These are phyloP conservation scores for Thelephora ganbajun DNA, from an alignment of 768 basidiomycete genomes.

Conservation along the genomic window DNA sequence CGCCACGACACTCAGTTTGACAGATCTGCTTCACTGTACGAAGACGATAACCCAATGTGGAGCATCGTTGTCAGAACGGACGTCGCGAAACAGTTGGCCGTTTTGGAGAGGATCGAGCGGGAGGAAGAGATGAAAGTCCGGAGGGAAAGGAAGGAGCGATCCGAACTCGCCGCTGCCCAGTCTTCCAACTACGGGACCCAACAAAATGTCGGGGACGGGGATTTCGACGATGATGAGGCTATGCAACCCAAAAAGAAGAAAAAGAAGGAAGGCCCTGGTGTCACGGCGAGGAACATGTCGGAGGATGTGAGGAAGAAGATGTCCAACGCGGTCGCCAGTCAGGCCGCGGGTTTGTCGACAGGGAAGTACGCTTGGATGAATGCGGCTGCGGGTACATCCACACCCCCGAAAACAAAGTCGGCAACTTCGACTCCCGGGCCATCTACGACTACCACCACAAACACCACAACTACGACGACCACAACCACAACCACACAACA, in stretches of 20 bases:
- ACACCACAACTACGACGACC: conserved; percentile 12
- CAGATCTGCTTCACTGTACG: conserved; percentile 49
- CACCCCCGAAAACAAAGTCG: conserved; percentile 21
- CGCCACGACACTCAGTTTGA: conserved; percentile 61
- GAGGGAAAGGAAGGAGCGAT: conserved; percentile 66
- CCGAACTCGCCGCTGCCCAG: conserved; percentile 58
- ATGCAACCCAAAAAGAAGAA: conserved; percentile 56
- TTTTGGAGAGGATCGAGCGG: conserved; percentile 64
- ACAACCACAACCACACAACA: conserved; percentile 19
- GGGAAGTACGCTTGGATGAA: conserved; percentile 87
- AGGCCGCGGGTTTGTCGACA: conserved; percentile 66
- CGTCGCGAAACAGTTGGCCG: conserved; percentile 61
- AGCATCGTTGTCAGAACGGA: conserved; percentile 63
- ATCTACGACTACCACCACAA: conserved; percentile 14
- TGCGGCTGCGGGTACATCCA: conserved; percentile 35
- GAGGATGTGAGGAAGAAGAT: conserved; percentile 88
- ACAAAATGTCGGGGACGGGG: conserved; percentile 23
- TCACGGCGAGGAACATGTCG: conserved; percentile 79
- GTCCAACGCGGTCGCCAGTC: conserved; percentile 80
- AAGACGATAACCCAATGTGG: conserved; percentile 71
- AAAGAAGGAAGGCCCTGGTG: conserved; percentile 74
- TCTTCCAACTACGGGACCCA: conserved; percentile 50
- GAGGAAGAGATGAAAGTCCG: conserved; percentile 73
- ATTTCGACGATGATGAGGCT: conserved; percentile 26
- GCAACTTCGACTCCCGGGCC: conserved; percentile 19